phyloP scores from a whole-genome alignment of 2,329 filamentous ascomycete genomes.

The Calonectria crousiana region DNA sequence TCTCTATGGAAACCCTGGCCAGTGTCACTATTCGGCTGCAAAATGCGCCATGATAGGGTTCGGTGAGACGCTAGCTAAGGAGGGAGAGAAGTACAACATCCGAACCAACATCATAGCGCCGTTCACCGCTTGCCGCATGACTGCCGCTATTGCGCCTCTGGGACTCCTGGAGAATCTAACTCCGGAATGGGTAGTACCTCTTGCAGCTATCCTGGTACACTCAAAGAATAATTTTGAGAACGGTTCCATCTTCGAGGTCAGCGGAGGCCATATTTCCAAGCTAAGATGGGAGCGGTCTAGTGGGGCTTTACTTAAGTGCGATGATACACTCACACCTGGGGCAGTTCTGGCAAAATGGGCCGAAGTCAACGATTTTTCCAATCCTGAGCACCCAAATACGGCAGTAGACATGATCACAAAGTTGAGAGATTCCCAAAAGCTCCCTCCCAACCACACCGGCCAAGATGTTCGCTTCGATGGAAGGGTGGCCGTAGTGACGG shows the following conservation, averaged over 20 bases:
- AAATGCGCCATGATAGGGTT: constrained; percentile 97
- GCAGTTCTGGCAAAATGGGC: constrained; percentile 92
- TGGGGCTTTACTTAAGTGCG: constrained; percentile 89
- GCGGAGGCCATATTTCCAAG: constrained; percentile 92
- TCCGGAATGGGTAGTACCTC: constrained; percentile 94
- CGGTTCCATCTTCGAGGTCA: constrained; percentile 92
- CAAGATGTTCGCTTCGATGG: constrained; percentile 84
- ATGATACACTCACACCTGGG: constrained; percentile 87
- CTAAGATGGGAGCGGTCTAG: constrained; percentile 93
- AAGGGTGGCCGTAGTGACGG: constrained; percentile 88
- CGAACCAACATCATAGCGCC: constrained; percentile 94
- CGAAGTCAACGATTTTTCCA: constrained; percentile 85
- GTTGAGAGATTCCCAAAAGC: constrained; percentile 84
- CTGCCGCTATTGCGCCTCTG: constrained; percentile 91
- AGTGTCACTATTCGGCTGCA: constrained; percentile 96
- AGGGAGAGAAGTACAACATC: constrained; percentile 98
- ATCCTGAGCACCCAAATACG: constrained; percentile 82
- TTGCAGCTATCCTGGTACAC: constrained; percentile 90
- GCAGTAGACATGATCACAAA: constrained; percentile 89
- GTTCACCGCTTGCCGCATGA: constrained; percentile 95
- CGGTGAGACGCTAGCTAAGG: constrained; percentile 97
- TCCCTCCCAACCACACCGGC: constrained; percentile 77
- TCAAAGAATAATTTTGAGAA: constrained; percentile 85
- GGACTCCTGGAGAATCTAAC: constrained; percentile 87
- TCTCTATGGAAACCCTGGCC: constrained; percentile 94